Conservation (phyloP, 495 filamentous ascomycete species). For the Rhypophila decipiens region DNA sequence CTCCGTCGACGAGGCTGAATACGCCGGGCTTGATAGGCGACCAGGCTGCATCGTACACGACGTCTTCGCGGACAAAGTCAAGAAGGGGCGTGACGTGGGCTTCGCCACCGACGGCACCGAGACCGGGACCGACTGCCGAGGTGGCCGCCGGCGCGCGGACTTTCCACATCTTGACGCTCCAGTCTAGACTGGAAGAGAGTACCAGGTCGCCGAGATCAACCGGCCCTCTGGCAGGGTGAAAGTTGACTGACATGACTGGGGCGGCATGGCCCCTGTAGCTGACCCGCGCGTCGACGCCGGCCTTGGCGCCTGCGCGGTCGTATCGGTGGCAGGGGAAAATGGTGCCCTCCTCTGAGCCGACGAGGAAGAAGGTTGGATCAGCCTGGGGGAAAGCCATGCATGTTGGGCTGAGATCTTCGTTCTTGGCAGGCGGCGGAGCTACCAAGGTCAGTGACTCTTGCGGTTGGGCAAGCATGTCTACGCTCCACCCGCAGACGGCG, state of each 20-base stretch:
- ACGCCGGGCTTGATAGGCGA: slow-evolving; percentile 86
- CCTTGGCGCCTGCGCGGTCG: slow-evolving; percentile 92
- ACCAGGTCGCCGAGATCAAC: slow-evolving; percentile 95
- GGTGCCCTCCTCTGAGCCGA: slow-evolving; percentile 90
- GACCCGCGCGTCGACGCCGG: slow-evolving; percentile 81
- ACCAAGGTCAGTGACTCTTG: slow-evolving; percentile 85
- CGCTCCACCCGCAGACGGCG: slow-evolving; percentile 90
- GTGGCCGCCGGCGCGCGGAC: slow-evolving; percentile 70
- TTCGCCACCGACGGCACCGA: slow-evolving; percentile 34
- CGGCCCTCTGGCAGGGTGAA: slow-evolving; percentile 84
- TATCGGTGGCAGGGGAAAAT: slow-evolving; percentile 97
- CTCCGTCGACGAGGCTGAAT: slow-evolving; percentile 89
- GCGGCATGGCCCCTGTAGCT: slow-evolving; percentile 83
- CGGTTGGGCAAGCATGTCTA: slow-evolving; percentile 94
- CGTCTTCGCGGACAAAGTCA: slow-evolving; percentile 85
- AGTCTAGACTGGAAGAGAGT: slow-evolving; percentile 79
- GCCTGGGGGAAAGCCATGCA: slow-evolving; percentile 94
- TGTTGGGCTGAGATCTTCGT: slow-evolving; percentile 89
- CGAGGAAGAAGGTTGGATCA: slow-evolving; percentile 95
- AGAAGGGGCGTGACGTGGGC: slow-evolving; percentile 63
- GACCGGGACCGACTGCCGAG: slow-evolving; percentile 36
- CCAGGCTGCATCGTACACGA: slow-evolving; percentile 95
- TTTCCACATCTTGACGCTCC: slow-evolving; percentile 96
- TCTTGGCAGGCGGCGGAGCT: slow-evolving; percentile 81
- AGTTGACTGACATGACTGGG: slow-evolving; percentile 92